Base-by-base conservation (phyloP, 495 filamentous ascomycete genomes). In the Xylaria flabelliformis region DNA sequence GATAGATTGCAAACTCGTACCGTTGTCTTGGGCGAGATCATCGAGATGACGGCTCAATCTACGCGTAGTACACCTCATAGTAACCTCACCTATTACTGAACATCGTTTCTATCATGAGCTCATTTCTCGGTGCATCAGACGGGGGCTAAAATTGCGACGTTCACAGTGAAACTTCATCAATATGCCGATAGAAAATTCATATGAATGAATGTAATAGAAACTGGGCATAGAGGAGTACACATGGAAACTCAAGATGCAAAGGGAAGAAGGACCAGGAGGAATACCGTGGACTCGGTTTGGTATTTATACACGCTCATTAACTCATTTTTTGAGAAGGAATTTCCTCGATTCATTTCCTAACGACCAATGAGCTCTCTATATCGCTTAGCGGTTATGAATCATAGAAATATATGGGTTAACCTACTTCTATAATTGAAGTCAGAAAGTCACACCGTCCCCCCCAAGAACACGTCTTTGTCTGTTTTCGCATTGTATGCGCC, bases 11-110 rank as follows among this genome's bases (percentile, higher is more conserved):
- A 74, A 69, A 41, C 74, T 41, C 76, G 73, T 6, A 72, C 75
- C 9, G 82, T 77, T 7, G 66, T 78, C 32, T 24, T 82, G 15
- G 82, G 78, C 19, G 78, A 79, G 29, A 74, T 76, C 5, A 56
- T 70, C 41, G 65, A 70, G 42, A 36, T 48, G 56, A 62, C 65
- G 10, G 39, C 36, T 9, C 32, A 44, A 39, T 8, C 6, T 61
- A 68, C 34, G 44, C 34, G 51, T 15, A 65, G 24, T 26, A 17
- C 24, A 64, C 61, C 39, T 39, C 9, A 61, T 34, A 61, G 34
- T 21, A 21, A 6, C 21, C 12, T 3, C 6, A 17, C 0, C 6
- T 3, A 2, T 26, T 26, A 7, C 13, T 56, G 13, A 55, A 55
- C 21, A 26, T 55, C 21, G 9, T 21, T 55, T 13, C 9, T 10